Percentiles rank a stretch among this genome's conserved stretches.
These are phyloP conservation scores for Botrytis tulipae DNA, from an alignment of 2,329 filamentous ascomycete genomes.

Conservation along the genomic window DNA sequence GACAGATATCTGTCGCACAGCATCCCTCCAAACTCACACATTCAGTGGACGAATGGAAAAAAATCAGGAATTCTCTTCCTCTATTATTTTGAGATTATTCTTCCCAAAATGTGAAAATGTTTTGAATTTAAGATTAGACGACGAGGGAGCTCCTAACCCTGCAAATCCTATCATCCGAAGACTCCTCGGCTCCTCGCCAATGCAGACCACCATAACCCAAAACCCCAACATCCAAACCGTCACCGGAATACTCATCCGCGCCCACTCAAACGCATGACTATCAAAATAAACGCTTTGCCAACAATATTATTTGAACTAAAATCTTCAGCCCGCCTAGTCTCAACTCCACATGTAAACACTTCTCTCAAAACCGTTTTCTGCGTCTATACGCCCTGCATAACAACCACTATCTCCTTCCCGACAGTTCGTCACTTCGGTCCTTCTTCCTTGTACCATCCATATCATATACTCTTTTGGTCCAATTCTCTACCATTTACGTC, in stretches of 20 bases:
- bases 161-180: background rate
- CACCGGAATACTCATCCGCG: slow-evolving; percentile 1
- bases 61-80: background rate
- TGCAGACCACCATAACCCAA: background rate
- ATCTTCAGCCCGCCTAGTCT: too few relatives aligned
- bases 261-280: background rate
- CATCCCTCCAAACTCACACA: background rate
- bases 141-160: too few relatives aligned
- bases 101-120: background rate
- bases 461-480: background rate
- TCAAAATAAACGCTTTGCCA: background rate
- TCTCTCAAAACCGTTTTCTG: background rate
- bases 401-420: background rate
- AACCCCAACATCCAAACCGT: background rate
- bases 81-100: background rate
- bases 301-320: background rate
- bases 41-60: background rate
- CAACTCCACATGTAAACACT: background rate
- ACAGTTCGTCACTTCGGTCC: background rate
- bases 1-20: background rate
- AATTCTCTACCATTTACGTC: background rate
- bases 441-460: background rate
- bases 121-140: background rate
- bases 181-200: background rate
- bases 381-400: background rate